These are phyloP conservation scores for Zasmidium cellare DNA, from an alignment of 2,329 filamentous ascomycete genomes.

Conservation along the genomic window DNA sequence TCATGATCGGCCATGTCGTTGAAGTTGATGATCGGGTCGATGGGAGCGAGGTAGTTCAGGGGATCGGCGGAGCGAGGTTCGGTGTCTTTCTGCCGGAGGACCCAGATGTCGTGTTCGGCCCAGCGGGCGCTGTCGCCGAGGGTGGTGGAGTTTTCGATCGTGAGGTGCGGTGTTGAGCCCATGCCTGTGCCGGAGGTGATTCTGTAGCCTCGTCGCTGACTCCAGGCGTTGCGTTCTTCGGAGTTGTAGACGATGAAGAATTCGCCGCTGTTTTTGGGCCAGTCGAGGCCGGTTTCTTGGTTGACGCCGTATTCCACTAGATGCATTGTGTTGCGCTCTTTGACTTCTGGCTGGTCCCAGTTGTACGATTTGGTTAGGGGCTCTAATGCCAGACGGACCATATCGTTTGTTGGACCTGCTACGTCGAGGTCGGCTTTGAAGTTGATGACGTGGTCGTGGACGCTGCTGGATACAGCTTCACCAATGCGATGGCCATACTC, in stretches of 20 bases:
- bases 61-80: constrained; percentile 51
- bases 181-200: constrained; percentile 39
- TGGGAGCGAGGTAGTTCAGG: constrained; percentile 47
- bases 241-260: constrained; percentile 44
- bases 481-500: constrained; percentile 42
- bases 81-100: constrained; percentile 54
- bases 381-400: constrained; percentile 34
- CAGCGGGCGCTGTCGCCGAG: constrained; percentile 49
- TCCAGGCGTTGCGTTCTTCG: constrained; percentile 42
- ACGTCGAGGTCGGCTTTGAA: constrained; percentile 46
- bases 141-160: constrained; percentile 50
- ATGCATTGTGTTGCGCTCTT: constrained; percentile 35
- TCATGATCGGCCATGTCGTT: constrained; percentile 51
- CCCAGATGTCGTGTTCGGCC: constrained; percentile 54
- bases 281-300: constrained; percentile 34
- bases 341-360: constrained; percentile 32
- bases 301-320: constrained; percentile 27
- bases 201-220: constrained; percentile 45
- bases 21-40: constrained; percentile 55
- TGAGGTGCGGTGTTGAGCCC: constrained; percentile 46
- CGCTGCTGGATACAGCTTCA: constrained; percentile 38
- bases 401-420: constrained; percentile 37
- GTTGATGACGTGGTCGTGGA: constrained; percentile 42
- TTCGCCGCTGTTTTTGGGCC: constrained; percentile 39
- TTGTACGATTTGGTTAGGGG: constrained; percentile 30